A percentile compares a stretch with the other conserved stretches of the same genome.
Conservation (phyloP, 306 rosid species). For the Acmispon strigosus region DNA sequence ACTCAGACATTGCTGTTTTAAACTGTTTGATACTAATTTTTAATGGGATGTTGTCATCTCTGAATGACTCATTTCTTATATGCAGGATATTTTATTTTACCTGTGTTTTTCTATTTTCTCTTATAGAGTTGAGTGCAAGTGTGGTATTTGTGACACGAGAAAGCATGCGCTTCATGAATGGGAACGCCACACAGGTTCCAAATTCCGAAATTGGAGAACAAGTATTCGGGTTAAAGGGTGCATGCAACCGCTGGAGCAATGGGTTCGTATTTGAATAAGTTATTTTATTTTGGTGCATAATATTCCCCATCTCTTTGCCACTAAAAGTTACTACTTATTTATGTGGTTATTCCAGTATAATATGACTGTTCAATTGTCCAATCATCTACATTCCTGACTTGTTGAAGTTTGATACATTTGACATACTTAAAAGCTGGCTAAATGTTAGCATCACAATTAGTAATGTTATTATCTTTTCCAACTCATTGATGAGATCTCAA, state of each 20-base stretch:
- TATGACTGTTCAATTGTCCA: not conserved
- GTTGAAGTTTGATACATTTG: not conserved
- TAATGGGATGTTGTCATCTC: not conserved
- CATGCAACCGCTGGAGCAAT: constrained; percentile 73
- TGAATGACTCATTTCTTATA: too few species aligned
- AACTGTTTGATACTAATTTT: constrained; percentile 4
- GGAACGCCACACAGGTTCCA: constrained; percentile 83
- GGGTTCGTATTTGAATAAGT: constrained; percentile 46
- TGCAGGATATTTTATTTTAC: too few species aligned
- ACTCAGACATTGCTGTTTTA: not conserved
- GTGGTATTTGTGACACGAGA: constrained; percentile 62
- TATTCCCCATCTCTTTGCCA: not conserved
- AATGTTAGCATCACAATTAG: not conserved
- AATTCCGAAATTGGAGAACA: constrained; percentile 72
- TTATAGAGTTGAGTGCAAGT: constrained; percentile 74
- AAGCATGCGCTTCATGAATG: constrained; percentile 76
- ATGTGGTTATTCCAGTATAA: not conserved
- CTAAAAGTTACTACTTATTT: not conserved
- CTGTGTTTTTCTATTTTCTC: constrained; percentile 9
- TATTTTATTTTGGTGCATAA: constrained; percentile 7
- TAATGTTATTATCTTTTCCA: not conserved
- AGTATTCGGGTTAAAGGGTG: constrained; percentile 73
- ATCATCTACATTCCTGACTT: not conserved
- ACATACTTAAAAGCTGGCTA: not conserved
- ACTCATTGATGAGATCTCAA: not conserved